These are phyloP conservation scores for Corymbia citriodora DNA, from an alignment of 441 rosid species.

Conservation along the genomic window DNA sequence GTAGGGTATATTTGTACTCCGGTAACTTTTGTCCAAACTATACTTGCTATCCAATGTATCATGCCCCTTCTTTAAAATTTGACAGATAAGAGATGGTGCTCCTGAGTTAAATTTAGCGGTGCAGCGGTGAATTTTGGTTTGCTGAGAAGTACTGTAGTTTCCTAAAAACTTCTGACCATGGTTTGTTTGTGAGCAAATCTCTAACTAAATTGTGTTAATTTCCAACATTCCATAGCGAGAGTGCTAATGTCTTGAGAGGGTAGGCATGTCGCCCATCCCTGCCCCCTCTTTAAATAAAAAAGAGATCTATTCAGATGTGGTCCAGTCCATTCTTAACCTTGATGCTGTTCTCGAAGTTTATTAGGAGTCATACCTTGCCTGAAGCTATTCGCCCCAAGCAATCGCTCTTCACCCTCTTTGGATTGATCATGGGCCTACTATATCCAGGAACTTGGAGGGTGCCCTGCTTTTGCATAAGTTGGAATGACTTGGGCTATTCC, in stretches of 20 bases:
- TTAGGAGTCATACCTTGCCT: background rate
- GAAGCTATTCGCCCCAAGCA: background rate
- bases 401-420: background rate
- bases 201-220: background rate
- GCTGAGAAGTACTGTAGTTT: too few relatives aligned
- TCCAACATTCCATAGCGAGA: background rate
- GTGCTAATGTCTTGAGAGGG: background rate
- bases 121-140: too few relatives aligned
- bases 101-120: too few relatives aligned
- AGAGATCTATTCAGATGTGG: background rate
- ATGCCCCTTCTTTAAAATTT: too few relatives aligned
- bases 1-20: rapidly evolving
- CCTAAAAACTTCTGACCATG: too few relatives aligned
- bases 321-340: background rate
- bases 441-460: too few relatives aligned
- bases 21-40: too few relatives aligned
- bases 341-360: background rate
- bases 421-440: background rate
- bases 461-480: background rate
- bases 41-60: too few relatives aligned
- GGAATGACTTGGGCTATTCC: background rate
- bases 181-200: background rate
- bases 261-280: background rate
- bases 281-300: background rate
- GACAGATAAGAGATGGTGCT: too few relatives aligned